Conservation (phyloP, 2,329 filamentous ascomycete species). For the Zasmidium citrigriseum region DNA sequence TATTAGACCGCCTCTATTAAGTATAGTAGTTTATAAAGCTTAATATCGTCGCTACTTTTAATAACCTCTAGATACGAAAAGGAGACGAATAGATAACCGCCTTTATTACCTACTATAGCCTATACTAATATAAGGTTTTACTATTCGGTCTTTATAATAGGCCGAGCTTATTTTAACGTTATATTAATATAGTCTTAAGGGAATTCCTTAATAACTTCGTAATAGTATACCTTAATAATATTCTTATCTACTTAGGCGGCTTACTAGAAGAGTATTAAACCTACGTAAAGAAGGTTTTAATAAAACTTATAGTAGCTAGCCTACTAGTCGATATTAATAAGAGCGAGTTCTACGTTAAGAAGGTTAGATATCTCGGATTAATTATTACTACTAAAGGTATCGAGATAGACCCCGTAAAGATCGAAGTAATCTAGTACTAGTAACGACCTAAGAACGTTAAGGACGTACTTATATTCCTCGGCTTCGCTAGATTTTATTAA, state of each 20-base stretch:
- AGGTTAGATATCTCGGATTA: constrained; percentile 29
- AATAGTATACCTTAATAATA: constrained; percentile 32
- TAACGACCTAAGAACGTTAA: background rate
- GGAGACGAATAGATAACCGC: no score
- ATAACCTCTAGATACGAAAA: constrained; percentile 26
- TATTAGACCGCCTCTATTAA: background rate
- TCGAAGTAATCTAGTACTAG: constrained; percentile 3
- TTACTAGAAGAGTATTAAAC: constrained; percentile 25
- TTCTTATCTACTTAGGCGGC: constrained; percentile 33
- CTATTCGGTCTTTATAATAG: constrained; percentile 23
- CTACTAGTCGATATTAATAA: constrained; percentile 11
- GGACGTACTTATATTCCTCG: no score
- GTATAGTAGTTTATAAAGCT: constrained; percentile 8
- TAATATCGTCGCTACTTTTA: background rate
- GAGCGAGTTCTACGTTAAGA: no score
- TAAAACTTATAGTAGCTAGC: constrained; percentile 21
- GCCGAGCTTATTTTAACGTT: constrained; percentile 29
- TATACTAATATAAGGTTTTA: no score
- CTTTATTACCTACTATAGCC: no score
- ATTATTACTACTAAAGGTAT: constrained; percentile 26
- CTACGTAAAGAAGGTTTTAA: constrained; percentile 28
- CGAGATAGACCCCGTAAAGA: constrained; percentile 18
- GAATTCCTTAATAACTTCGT: constrained; percentile 26
- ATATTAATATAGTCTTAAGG: constrained; percentile 20
- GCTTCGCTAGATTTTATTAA: no score